Base-by-base conservation (phyloP, 2,329 filamentous ascomycete species). In the Nemania sp. region DNA sequence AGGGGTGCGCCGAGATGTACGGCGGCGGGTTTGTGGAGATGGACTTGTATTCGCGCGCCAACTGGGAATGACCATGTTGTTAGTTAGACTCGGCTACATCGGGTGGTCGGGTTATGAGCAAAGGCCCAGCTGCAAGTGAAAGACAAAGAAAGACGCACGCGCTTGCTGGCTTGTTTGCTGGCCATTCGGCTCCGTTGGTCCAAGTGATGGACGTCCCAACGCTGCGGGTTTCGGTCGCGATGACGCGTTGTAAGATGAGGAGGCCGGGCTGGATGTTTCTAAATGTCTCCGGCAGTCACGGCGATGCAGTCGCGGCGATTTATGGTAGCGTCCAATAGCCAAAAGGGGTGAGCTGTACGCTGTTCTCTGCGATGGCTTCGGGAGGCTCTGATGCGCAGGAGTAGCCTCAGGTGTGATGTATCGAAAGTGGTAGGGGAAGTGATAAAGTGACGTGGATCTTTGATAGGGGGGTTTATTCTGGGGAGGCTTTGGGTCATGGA, bases 1-100 rank as follows among this genome's bases (percentile, higher is more conserved):
- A 95, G 9, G 91, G 91, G 69, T 96, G 91, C 12, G 92, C 91
- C 45, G 84, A 80, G 65, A 96, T 96, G 75, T 90, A 96, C 48
- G 91, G 91, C 30, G 91, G 91, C 9, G 92, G 91, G 66, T 91
- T 93, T 65, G 83, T 78, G 14, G 79, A 77, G 62, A 85, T 84
- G 57, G 77, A 75, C 70, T 84, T 84, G 74, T 81, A 85, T 67
- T 84, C 82, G 72, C 80, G 80, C 62, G 82, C 82, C 70, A 84
- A 78, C 80, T 83, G 61, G 17, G 47, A 50, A 9, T 19, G 37
- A 51, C 7, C 50, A 69, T 55, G 72, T 68, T 47, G 54, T 42
- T 43, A n/a, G 31, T 22, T 22, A 34, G 17, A 30, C 28, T n/a
- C n/a, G n/a, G 28, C 3, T 31, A 4, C 9, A 31, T 11, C 11